Evolutionary conservation across 2,329 filamentous ascomycete genomes (phyloP).

Genomic region (Fusarium pseudocircinatum): DNA sequence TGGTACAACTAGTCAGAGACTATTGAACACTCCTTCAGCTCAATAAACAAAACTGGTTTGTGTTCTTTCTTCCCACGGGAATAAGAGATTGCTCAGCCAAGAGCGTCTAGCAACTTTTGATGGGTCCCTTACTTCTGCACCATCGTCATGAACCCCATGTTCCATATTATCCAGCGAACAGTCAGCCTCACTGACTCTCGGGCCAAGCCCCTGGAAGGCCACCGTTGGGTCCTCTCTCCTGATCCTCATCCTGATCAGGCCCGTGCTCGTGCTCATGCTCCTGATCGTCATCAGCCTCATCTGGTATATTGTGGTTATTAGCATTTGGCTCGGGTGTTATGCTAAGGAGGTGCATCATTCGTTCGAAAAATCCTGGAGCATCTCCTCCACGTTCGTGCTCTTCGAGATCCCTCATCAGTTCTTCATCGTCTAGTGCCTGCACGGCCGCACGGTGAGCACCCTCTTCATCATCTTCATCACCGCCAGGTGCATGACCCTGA

Average conservation of each 20-base stretch:
- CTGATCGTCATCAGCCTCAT: slow-evolving; percentile 21
- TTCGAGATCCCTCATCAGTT: slow-evolving; percentile 46
- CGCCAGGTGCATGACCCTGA: slow-evolving; percentile 13
- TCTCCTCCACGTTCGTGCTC: slow-evolving; percentile 41
- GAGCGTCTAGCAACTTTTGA: slow-evolving; percentile 10
- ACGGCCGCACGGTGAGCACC: slow-evolving; percentile 36
- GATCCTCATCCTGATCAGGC: background rate
- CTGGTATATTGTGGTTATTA: slow-evolving; percentile 2
- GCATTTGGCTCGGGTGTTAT: slow-evolving; percentile 27
- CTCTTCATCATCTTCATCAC: slow-evolving; percentile 41
- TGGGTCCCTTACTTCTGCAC: background rate
- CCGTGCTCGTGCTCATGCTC: slow-evolving; percentile 10
- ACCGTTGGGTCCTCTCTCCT: slow-evolving; percentile 3
- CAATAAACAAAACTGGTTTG: background rate
- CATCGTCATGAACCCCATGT: background rate
- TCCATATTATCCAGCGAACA: background rate
- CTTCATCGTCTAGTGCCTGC: slow-evolving; percentile 44
- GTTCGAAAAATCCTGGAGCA: slow-evolving; percentile 38
- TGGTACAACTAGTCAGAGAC: background rate
- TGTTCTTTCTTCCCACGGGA: slow-evolving; percentile 8
- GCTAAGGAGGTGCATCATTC: slow-evolving; percentile 26
- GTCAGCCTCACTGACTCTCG: slow-evolving; percentile 35
- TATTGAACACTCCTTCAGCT: background rate
- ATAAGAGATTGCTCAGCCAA: slow-evolving; percentile 18
- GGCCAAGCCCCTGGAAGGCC: slow-evolving; percentile 50